Conservation (phyloP, 768 basidiomycete species). For the Leccinum obscurum region DNA sequence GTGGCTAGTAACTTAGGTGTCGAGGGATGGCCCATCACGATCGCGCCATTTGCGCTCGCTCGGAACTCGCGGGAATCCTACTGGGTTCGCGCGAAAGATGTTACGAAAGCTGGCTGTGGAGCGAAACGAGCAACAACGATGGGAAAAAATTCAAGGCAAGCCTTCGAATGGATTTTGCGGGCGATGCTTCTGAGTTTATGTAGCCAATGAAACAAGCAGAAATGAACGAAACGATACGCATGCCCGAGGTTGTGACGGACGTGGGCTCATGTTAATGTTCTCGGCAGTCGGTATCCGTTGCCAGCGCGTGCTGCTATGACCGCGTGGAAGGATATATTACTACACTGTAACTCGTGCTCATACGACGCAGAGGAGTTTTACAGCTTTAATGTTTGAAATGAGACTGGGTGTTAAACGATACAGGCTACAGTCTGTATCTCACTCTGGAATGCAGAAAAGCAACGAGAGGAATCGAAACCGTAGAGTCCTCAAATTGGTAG, state of each 20-base stretch:
- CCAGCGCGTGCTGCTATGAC: constrained; percentile 33
- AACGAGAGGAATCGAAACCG: too few relatives aligned
- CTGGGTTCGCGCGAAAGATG: neutral
- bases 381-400: too few relatives aligned
- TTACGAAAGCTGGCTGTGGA: constrained; percentile 6
- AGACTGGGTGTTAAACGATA: too few relatives aligned
- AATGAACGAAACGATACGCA: neutral
- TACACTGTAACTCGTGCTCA: neutral
- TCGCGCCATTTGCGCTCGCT: constrained; percentile 19
- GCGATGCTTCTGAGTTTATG: constrained; percentile 7
- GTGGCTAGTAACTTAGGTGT: too few relatives aligned
- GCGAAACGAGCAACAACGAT: neutral
- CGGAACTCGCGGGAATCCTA: constrained; percentile 13
- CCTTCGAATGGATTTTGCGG: neutral
- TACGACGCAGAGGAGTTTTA: neutral
- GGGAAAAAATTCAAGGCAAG: constrained; percentile 3
- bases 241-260: neutral
- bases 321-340: constrained; percentile 1
- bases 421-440: too few relatives aligned
- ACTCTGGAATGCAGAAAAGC: too few relatives aligned
- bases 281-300: constrained; percentile 15
- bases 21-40: constrained; percentile 18
- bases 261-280: neutral
- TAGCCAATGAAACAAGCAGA: constrained; percentile 9
- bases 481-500: too few relatives aligned